Conservation (phyloP, 768 basidiomycete species). For the Phanerodontia chrysosporium region DNA sequence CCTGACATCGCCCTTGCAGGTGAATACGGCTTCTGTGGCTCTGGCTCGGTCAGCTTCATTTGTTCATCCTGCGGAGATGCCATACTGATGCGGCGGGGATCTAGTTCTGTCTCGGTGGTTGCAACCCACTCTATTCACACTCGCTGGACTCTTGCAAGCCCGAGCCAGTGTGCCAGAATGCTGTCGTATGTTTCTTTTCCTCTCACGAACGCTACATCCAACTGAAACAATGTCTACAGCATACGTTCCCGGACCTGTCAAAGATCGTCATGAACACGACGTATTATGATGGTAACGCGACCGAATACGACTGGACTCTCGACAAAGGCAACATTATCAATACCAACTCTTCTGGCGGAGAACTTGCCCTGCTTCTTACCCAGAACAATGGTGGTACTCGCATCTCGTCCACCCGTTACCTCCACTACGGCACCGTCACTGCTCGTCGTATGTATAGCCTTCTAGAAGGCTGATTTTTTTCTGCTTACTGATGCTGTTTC, state of each 20-base stretch:
- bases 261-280: constrained; percentile 65
- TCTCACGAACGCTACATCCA: too few species aligned
- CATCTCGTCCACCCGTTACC: constrained; percentile 73
- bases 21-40: constrained; percentile 53
- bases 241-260: constrained; percentile 60
- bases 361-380: constrained; percentile 64
- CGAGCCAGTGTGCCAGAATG: constrained; percentile 64
- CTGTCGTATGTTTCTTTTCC: constrained; percentile 38
- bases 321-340: constrained; percentile 65
- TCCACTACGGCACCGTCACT: constrained; percentile 78
- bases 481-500: not conserved
- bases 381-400: constrained; percentile 72
- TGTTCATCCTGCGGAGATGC: not conserved
- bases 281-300: constrained; percentile 69
- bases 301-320: constrained; percentile 70
- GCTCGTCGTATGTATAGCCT: constrained; percentile 42
- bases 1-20: constrained; percentile 28
- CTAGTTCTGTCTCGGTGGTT: constrained; percentile 84
- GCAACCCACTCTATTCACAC: constrained; percentile 71
- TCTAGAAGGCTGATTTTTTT: not conserved
- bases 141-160: constrained; percentile 63
- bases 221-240: constrained; percentile 31
- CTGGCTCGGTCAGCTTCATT: constrained; percentile 27
- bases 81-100: not conserved
- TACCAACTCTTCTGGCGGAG: constrained; percentile 56